A percentile compares a stretch with the other conserved stretches of the same genome.
phyloP scores from a whole-genome alignment of 2,329 filamentous ascomycete genomes.

The Talaromyces pinophilus region DNA sequence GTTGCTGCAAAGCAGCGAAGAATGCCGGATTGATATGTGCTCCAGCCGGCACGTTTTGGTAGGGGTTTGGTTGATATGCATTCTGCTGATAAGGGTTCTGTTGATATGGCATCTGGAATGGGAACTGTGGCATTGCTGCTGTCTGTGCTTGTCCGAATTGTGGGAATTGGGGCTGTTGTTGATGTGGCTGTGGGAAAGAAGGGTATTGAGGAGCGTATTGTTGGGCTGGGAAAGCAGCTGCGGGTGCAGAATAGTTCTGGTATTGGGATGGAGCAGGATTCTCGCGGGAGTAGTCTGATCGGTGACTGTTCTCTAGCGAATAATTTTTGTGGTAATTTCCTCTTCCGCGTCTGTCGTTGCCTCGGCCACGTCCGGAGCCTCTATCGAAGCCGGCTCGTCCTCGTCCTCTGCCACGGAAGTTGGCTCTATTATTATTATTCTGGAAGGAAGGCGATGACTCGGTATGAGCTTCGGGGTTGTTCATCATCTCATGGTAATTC shows the following conservation, averaged over 20 bases:
- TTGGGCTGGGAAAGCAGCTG: slow-evolving; percentile 26
- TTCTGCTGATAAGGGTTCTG: slow-evolving; percentile 43
- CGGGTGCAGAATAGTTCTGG: slow-evolving; percentile 30
- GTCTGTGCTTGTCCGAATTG: slow-evolving; percentile 22
- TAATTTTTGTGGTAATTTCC: slow-evolving; percentile 27
- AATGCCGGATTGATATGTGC: slow-evolving; percentile 62
- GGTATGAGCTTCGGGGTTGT: slow-evolving; percentile 39
- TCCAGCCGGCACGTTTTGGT: slow-evolving; percentile 42
- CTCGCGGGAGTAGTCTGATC: slow-evolving; percentile 33
- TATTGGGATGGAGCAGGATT: slow-evolving; percentile 31
- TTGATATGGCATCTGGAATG: slow-evolving; percentile 45
- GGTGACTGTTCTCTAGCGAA: slow-evolving; percentile 32
- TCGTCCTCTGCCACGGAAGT: slow-evolving; percentile 52
- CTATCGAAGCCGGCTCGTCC: slow-evolving; percentile 43
- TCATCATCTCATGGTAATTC: slow-evolving; percentile 59
- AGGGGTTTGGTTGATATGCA: slow-evolving; percentile 47
- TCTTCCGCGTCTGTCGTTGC: slow-evolving; percentile 34
- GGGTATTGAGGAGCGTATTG: slow-evolving; percentile 33
- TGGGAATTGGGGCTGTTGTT: slow-evolving; percentile 28
- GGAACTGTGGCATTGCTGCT: slow-evolving; percentile 38
- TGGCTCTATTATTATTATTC: slow-evolving; percentile 34
- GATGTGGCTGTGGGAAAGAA: slow-evolving; percentile 36
- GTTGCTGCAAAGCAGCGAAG: slow-evolving; percentile 51
- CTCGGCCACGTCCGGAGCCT: slow-evolving; percentile 37
- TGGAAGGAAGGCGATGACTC: slow-evolving; percentile 31